These are phyloP conservation scores for Aspergillus bombycis DNA, from an alignment of 2,329 filamentous ascomycete species.

Conservation along the genomic window DNA sequence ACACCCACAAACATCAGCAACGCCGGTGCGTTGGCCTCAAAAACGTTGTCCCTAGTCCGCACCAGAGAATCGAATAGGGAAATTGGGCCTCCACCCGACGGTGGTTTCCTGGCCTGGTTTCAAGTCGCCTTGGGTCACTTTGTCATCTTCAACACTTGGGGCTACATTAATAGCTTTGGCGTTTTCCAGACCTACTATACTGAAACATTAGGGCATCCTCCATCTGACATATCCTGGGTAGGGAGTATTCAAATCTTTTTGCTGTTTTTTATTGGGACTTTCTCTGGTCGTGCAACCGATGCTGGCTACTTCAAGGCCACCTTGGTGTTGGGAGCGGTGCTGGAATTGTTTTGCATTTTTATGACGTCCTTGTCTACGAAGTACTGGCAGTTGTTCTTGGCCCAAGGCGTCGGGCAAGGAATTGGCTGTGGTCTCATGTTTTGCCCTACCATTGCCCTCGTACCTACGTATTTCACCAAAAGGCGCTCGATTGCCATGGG, in stretches of 20 bases:
- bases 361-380: conserved; percentile 52
- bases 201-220: conserved; percentile 42
- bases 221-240: conserved; percentile 57
- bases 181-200: conserved; percentile 60
- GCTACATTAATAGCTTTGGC: conserved; percentile 58
- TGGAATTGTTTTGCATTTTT: conserved; percentile 54
- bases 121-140: conserved; percentile 58
- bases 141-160: conserved; percentile 62
- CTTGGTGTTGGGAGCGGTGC: conserved; percentile 45
- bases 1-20: conserved; percentile 31
- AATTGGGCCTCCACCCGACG: conserved; percentile 50
- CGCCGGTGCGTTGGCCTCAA: conserved; percentile 24
- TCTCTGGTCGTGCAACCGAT: conserved; percentile 56
- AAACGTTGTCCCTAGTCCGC: conserved; percentile 41
- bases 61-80: conserved; percentile 42
- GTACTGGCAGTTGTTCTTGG: conserved; percentile 55
- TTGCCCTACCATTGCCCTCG: conserved; percentile 56
- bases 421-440: conserved; percentile 60
- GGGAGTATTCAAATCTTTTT: conserved; percentile 56
- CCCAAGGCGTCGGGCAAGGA: conserved; percentile 61
- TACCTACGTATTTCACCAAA: conserved; percentile 64
- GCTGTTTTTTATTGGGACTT: conserved; percentile 55
- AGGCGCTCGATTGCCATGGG: conserved; percentile 64
- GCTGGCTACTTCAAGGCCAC: conserved; percentile 54
- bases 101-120: conserved; percentile 58